Percentiles rank a stretch among this genome's conserved stretches.
These are phyloP conservation scores for Chaetoceros muelleri DNA, from an alignment of 108 stramenopile genomes.

Conservation along the genomic window DNA sequence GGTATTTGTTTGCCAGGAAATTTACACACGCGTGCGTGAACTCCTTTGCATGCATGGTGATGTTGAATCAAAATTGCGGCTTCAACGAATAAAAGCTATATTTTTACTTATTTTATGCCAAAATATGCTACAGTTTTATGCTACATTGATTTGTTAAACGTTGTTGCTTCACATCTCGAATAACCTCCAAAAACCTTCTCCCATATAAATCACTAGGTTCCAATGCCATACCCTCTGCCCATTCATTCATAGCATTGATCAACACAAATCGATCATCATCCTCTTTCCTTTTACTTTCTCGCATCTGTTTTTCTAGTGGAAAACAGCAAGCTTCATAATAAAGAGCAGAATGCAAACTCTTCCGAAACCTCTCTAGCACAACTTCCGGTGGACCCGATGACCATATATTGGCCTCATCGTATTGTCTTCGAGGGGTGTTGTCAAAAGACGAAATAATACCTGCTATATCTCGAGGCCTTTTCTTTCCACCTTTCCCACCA, in stretches of 20 bases:
- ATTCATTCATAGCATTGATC: slow-evolving; percentile 62
- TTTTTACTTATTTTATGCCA: no score
- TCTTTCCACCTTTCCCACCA: slow-evolving; percentile 1
- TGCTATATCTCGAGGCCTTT: slow-evolving; percentile 22
- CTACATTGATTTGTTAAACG: no score
- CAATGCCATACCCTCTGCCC: slow-evolving; percentile 65
- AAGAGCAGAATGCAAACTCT: slow-evolving; percentile 23
- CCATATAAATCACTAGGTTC: slow-evolving; percentile 53
- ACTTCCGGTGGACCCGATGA: slow-evolving; percentile 15
- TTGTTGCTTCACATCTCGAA: slow-evolving; percentile 25
- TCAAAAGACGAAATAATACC: slow-evolving; percentile 53
- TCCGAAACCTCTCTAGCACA: slow-evolving; percentile 24
- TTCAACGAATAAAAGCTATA: no score
- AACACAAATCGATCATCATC: slow-evolving; percentile 33
- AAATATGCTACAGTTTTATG: no score
- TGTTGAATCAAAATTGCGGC: no score
- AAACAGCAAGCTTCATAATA: slow-evolving; percentile 45
- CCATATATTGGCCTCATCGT: slow-evolving; percentile 24
- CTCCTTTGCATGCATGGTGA: no score
- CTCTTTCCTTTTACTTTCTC: neutral
- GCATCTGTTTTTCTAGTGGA: slow-evolving; percentile 5
- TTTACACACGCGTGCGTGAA: no score
- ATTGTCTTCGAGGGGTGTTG: slow-evolving; percentile 59
- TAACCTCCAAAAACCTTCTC: slow-evolving; percentile 27
- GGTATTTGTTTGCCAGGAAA: no score